A percentile compares a stretch with the other conserved stretches of the same genome.
Conservation (phyloP, 495 filamentous ascomycete species). For the Aspergillus asperescens region DNA sequence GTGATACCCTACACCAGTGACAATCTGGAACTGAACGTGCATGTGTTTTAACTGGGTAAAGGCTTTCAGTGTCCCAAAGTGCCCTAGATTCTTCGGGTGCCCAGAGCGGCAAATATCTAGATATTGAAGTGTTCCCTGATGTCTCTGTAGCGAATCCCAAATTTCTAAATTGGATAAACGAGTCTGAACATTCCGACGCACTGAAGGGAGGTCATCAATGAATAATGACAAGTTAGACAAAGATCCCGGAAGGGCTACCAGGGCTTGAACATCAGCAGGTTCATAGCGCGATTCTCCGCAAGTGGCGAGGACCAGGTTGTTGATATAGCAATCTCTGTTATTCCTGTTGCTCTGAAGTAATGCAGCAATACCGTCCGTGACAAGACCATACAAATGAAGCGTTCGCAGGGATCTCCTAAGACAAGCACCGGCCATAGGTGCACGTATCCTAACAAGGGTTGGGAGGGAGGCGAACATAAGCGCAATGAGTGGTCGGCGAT, state of each 20-base stretch:
- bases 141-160: background rate
- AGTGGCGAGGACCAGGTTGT: background rate
- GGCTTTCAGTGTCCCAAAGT: background rate
- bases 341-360: background rate
- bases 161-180: conserved; percentile 3
- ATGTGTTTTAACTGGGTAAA: background rate
- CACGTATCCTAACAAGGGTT: no score
- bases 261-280: background rate
- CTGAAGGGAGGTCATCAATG: background rate
- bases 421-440: background rate
- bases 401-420: background rate
- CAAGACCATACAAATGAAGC: background rate
- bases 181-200: background rate
- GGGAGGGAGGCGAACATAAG: no score
- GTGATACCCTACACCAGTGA: background rate
- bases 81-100: background rate
- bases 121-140: background rate
- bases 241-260: no score
- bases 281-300: background rate
- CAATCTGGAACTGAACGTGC: background rate
- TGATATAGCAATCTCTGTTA: background rate
- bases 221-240: background rate
- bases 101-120: background rate
- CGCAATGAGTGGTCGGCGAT: no score
- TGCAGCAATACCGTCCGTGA: background rate